Evolutionary conservation across 495 filamentous ascomycete genomes (phyloP).

Genomic region (Podospora pseudocomata): DNA sequence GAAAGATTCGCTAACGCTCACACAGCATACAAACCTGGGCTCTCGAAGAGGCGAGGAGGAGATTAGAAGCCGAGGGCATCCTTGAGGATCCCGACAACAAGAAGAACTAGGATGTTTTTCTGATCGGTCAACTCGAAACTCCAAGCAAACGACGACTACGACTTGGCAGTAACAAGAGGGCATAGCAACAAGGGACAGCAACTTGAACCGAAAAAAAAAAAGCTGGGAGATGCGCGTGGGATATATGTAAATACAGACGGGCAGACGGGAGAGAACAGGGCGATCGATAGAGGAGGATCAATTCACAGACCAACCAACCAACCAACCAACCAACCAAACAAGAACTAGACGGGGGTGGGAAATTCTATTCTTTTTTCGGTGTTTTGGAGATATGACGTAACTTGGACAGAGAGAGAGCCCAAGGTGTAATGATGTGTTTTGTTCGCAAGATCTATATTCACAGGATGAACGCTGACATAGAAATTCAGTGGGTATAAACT

Average conservation of each 20-base stretch:
- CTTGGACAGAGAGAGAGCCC: neutral
- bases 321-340: neutral
- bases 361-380: slow-evolving; percentile 5
- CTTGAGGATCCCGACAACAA: slow-evolving; percentile 64
- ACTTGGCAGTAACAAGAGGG: neutral
- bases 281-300: neutral
- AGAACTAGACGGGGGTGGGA: neutral
- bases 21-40: slow-evolving; percentile 98
- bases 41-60: slow-evolving; percentile 87
- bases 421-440: neutral
- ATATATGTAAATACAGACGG: neutral
- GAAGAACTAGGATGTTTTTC: slow-evolving; percentile 27
- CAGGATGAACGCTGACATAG: neutral
- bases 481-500: slow-evolving; percentile 1
- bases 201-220: neutral
- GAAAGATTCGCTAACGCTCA: slow-evolving; percentile 19
- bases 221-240: neutral
- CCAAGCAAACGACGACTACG: neutral
- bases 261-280: neutral
- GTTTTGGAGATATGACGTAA: neutral
- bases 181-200: neutral
- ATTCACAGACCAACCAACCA: neutral
- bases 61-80: slow-evolving; percentile 93
- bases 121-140: neutral
- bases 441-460: neutral